A percentile compares a stretch with the other conserved stretches of the same genome.
Evolutionary conservation across 2,329 filamentous ascomycete species (phyloP).

Genomic region (Aureobasidium sp.): DNA sequence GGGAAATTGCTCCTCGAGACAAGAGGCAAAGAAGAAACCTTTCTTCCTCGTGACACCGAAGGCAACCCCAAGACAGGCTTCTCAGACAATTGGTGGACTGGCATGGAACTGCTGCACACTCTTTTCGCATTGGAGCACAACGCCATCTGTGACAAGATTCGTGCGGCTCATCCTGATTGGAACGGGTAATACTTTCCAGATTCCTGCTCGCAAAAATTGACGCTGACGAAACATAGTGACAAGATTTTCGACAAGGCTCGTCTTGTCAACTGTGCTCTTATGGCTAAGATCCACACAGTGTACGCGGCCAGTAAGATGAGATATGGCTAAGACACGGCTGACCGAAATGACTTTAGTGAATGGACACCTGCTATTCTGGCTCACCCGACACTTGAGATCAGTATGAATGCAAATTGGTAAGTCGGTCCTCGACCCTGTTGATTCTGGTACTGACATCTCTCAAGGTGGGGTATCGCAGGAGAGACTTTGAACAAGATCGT

Average conservation of each 20-base stretch:
- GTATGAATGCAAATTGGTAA: slow-evolving; percentile 43
- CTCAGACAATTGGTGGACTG: slow-evolving; percentile 42
- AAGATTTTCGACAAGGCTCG: slow-evolving; percentile 41
- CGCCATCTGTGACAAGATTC: slow-evolving; percentile 36
- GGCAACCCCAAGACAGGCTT: slow-evolving; percentile 39
- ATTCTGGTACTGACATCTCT: neutral
- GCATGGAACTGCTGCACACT: slow-evolving; percentile 42
- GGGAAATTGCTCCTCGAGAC: neutral
- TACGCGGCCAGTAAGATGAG: neutral
- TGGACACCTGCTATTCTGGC: slow-evolving; percentile 44
- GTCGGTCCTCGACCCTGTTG: slow-evolving; percentile 12
- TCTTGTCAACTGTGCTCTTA: slow-evolving; percentile 40
- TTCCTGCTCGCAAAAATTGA: neutral
- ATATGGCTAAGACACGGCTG: neutral
- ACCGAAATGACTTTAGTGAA: slow-evolving; percentile 23
- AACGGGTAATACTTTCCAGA: neutral
- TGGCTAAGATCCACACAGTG: slow-evolving; percentile 46
- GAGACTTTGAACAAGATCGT: slow-evolving; percentile 29
- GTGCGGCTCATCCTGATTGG: slow-evolving; percentile 32
- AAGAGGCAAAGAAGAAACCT: slow-evolving; percentile 27
- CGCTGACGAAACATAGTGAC: slow-evolving; percentile 22
- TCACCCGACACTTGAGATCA: slow-evolving; percentile 38
- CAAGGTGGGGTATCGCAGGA: slow-evolving; percentile 21
- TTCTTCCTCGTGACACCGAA: slow-evolving; percentile 34
- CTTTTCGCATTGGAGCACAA: slow-evolving; percentile 44